Evolutionary conservation across 1,284 basidiomycete species (phyloP).

Genomic region (Porodaedalea pini): DNA sequence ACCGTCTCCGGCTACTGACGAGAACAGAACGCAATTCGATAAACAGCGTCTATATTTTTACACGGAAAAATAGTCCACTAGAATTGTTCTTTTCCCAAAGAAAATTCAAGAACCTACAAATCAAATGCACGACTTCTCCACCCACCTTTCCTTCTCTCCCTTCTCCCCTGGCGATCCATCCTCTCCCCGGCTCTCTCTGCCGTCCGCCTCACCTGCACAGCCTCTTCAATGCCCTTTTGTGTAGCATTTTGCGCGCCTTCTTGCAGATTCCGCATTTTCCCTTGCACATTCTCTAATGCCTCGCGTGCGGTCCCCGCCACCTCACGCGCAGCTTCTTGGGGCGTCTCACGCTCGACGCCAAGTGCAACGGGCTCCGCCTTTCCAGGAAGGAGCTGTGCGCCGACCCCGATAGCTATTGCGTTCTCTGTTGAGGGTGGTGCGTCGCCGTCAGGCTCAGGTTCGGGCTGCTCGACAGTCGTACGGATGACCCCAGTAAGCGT

Average conservation of each 20-base stretch:
- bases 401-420: conserved; percentile 40
- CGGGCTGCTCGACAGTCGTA: conserved; percentile 30
- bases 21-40: too few species aligned
- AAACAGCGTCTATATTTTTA: too few species aligned
- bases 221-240: conserved; percentile 23
- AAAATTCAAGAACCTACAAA: background rate
- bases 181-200: conserved; percentile 27
- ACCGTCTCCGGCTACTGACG: too few species aligned
- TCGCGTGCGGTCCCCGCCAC: conserved; percentile 9
- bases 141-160: conserved; percentile 22
- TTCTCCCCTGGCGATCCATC: conserved; percentile 24
- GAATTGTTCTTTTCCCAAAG: background rate
- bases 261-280: background rate
- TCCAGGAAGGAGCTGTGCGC: conserved; percentile 44
- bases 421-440: conserved; percentile 28
- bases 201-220: conserved; percentile 25
- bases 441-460: conserved; percentile 9
- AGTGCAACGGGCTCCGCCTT: conserved; percentile 38
- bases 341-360: conserved; percentile 24
- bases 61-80: background rate
- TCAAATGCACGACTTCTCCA: conserved; percentile 28
- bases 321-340: conserved; percentile 26
- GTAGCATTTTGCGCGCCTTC: background rate
- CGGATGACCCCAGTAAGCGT: conserved; percentile 38
- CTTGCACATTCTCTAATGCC: background rate